Percentiles rank a stretch among this genome's conserved stretches.
Evolutionary conservation across 768 basidiomycete genomes (phyloP).

Genomic region (Cystofilobasidium macerans): DNA sequence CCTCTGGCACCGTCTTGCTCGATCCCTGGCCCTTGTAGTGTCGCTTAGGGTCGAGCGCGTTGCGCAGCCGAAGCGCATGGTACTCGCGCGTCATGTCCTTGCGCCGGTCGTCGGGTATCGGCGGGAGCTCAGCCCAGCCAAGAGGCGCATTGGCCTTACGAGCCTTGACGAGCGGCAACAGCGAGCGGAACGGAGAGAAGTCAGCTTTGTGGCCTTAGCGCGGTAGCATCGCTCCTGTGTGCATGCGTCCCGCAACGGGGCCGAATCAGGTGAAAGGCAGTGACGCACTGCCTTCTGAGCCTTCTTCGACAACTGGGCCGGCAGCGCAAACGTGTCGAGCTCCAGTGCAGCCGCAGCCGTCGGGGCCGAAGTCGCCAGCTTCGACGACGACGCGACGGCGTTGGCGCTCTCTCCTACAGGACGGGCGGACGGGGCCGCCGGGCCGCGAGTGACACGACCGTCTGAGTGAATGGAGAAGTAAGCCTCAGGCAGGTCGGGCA

Average conservation of each 20-base stretch:
- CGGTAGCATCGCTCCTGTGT: too few species aligned
- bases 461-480: neutral
- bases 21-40: conserved; percentile 52
- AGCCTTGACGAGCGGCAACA: neutral
- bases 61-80: conserved; percentile 71
- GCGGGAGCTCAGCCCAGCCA: conserved; percentile 18
- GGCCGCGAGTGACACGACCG: conserved; percentile 8
- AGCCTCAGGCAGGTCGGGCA: neutral
- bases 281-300: conserved; percentile 22
- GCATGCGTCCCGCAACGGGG: too few species aligned
- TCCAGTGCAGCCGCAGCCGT: neutral
- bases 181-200: neutral
- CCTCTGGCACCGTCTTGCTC: conserved; percentile 71
- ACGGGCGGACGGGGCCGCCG: neutral
- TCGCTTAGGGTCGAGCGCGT: conserved; percentile 81
- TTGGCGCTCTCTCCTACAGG: too few species aligned
- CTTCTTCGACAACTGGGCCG: conserved; percentile 10
- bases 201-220: too few species aligned
- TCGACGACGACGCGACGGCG: conserved; percentile 1
- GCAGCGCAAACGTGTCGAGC: conserved; percentile 14
- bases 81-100: conserved; percentile 64
- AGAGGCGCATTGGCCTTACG: conserved; percentile 14
- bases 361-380: neutral
- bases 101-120: conserved; percentile 23
- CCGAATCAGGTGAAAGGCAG: too few species aligned